Evolutionary conservation across 495 filamentous ascomycete genomes (phyloP), one percentile per base, ranked within the genome.

Genomic region (Aspergillus baeticus): DNA sequence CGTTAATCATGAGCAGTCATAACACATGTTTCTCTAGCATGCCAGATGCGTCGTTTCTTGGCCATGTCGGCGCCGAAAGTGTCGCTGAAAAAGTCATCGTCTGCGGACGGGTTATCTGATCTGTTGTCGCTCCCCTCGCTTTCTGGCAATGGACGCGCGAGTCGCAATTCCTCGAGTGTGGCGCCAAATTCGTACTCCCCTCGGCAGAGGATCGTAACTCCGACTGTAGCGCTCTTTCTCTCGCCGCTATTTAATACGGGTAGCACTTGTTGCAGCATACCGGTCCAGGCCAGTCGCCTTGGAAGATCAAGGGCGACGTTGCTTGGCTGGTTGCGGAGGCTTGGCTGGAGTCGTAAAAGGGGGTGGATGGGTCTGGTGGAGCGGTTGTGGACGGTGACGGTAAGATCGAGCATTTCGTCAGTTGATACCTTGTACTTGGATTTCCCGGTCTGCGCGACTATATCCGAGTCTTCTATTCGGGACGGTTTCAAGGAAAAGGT

Each of bases 101-200:
- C 63, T 58, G 68, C 63, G 46, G 59, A 66, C 51, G 65, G 51
- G 18, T 47, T 17, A 33, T 42, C 23, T 23, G 57, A 52, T 23
- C 65, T 37, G 33, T 5, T 58, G 36, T 43, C 44, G 31, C 51
- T 58, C 29, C 57, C 50, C 7, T 52, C 22, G 17, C 11, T 29
- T 22, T 57, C 61, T 14, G 47, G 18, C 7, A 62, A 55, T 35
- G 42, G 57, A 46, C 59, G 66, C 57, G 63, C 57, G 36, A 78
- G 70, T 61, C 64, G 77, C 1, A 89, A 81, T 76, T 96, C 92
- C 71, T 97, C 92, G 1, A 96, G 83, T 13, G 80, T 87, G 2
- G 87, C 92, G 21, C 81, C 82, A 47, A 96, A 79, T 67, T 96
- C 91, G 65, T 91, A 96, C 54, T 88, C 85, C 6, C 92, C 92